Base-by-base conservation (phyloP, 2,329 filamentous ascomycete genomes). In the Phoma sp. region DNA sequence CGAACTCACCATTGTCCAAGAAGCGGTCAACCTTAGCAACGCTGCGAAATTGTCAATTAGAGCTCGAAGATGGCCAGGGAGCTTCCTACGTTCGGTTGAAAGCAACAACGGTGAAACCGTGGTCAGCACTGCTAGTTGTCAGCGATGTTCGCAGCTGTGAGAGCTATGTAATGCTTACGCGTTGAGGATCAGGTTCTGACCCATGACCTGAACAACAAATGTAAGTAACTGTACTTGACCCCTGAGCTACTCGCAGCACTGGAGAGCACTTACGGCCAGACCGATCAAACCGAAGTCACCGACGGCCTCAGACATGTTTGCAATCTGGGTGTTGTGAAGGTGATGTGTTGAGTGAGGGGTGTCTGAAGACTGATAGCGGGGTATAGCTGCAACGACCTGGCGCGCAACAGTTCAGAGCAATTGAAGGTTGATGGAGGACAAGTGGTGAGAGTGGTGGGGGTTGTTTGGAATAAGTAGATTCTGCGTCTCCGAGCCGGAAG, bases 1-100 rank as follows among this genome's bases (percentile, higher is more conserved):
- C 33, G 42, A 57, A 22, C 55, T 45, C 72, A 73, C 72, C 72
- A 80, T 96, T 93, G 65, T 83, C 88, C 68, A 96, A 82, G 86
- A 96, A 96, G 70, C 85, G 85, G 83, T 98, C 93, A 79, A 99
- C 95, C 88, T 99, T 99, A 80, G 91, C 87, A 70, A 97, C 91
- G 70, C 70, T 74, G 32, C 40, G 23, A 27, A 29, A 40, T 14
- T 57, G 59, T 73, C 52, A 73, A 67, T 68, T 25, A 43, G 6
- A 35, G 46, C 38, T 13, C 22, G 13, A 9, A 25, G 22, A 38
- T 24, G 18, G 14, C 32, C 32, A 41, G 41, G 38, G 43, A 47
- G 37, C 38, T 56, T 38, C 64, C 57, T 64, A 73, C 72, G 95
- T 99, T 80, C 95, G 90, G 89, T 99, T 99, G 88, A 90, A 99